A percentile compares a stretch with the other conserved stretches of the same genome.
These are phyloP conservation scores for Pisolithus marmoratus DNA, from an alignment of 768 basidiomycete genomes.

Conservation along the genomic window DNA sequence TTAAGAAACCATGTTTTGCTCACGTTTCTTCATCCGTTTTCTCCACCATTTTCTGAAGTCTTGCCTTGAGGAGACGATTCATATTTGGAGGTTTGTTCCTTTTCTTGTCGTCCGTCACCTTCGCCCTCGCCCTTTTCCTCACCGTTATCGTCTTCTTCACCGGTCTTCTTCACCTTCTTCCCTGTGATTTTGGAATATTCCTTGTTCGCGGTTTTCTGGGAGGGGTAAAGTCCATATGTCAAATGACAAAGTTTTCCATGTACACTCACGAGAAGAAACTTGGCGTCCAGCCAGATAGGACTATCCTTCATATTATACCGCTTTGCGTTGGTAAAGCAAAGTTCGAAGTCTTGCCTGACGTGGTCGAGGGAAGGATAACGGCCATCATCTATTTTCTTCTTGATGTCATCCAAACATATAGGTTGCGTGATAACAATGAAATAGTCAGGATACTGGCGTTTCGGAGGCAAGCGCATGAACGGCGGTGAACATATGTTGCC, in stretches of 20 bases:
- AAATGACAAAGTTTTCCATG: neutral
- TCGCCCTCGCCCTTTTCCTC: slow-evolving; percentile 38
- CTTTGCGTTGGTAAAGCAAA: slow-evolving; percentile 78
- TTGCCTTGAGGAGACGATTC: slow-evolving; percentile 58
- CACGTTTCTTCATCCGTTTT: slow-evolving; percentile 65
- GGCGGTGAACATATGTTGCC: slow-evolving; percentile 57
- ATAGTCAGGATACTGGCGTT: slow-evolving; percentile 80
- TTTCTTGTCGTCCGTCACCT: slow-evolving; percentile 40
- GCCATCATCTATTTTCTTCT: slow-evolving; percentile 60
- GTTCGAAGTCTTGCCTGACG: slow-evolving; percentile 67
- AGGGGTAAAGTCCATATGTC: neutral
- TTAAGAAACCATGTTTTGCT: slow-evolving; percentile 21
- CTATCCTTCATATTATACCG: slow-evolving; percentile 79
- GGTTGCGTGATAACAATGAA: slow-evolving; percentile 74
- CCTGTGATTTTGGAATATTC: slow-evolving; percentile 44
- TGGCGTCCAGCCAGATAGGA: slow-evolving; percentile 77
- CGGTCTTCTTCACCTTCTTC: slow-evolving; percentile 33
- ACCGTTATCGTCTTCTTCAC: slow-evolving; percentile 35
- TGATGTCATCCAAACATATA: slow-evolving; percentile 86
- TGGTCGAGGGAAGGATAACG: slow-evolving; percentile 58
- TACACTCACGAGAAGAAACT: slow-evolving; percentile 62
- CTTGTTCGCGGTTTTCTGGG: slow-evolving; percentile 42
- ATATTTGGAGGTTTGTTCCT: slow-evolving; percentile 56
- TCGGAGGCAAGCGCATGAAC: slow-evolving; percentile 67
- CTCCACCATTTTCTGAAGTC: slow-evolving; percentile 66